Evolutionary conservation across 352 stramenopile genomes (phyloP).

Genomic region (Pythium dissotocum): DNA sequence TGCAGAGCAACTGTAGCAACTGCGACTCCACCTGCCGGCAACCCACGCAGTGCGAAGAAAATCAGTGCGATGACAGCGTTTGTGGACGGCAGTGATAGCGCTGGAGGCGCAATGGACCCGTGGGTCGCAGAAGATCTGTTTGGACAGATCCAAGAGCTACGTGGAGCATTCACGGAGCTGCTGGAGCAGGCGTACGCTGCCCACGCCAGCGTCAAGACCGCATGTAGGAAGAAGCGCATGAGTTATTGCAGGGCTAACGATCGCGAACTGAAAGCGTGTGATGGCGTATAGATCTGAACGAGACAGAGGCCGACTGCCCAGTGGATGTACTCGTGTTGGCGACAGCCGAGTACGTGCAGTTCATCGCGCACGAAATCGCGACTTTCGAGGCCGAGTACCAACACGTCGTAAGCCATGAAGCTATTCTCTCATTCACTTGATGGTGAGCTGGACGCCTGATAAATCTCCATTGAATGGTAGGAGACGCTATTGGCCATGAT

Average conservation of each 20-base stretch:
- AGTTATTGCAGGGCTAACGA: too few species aligned
- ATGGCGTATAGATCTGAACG: not conserved
- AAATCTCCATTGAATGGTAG: constrained; percentile 25
- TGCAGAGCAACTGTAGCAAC: constrained; percentile 30
- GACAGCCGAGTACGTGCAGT: constrained; percentile 69
- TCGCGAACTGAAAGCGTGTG: too few species aligned
- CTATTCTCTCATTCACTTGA: not conserved
- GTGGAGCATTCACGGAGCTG: constrained; percentile 47
- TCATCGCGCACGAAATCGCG: constrained; percentile 62
- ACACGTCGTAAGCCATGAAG: constrained; percentile 55
- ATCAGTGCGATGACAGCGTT: constrained; percentile 22
- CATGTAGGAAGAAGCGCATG: constrained; percentile 28
- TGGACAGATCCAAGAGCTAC: constrained; percentile 54
- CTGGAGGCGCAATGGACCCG: constrained; percentile 51
- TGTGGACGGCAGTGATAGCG: constrained; percentile 33
- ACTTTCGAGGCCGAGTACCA: constrained; percentile 83
- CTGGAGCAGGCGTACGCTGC: constrained; percentile 63
- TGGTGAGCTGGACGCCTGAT: not conserved
- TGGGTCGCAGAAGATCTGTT: constrained; percentile 71
- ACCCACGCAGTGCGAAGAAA: constrained; percentile 8
- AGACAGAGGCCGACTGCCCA: not conserved
- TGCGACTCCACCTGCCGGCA: not conserved
- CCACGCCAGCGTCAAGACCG: constrained; percentile 36
- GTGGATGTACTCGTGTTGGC: constrained; percentile 33
- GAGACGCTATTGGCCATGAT: constrained; percentile 65